A percentile compares a stretch with the other conserved stretches of the same genome.
Conservation (phyloP, 305 asterid genomes). For the Fraxinus xanthoxyloides region DNA sequence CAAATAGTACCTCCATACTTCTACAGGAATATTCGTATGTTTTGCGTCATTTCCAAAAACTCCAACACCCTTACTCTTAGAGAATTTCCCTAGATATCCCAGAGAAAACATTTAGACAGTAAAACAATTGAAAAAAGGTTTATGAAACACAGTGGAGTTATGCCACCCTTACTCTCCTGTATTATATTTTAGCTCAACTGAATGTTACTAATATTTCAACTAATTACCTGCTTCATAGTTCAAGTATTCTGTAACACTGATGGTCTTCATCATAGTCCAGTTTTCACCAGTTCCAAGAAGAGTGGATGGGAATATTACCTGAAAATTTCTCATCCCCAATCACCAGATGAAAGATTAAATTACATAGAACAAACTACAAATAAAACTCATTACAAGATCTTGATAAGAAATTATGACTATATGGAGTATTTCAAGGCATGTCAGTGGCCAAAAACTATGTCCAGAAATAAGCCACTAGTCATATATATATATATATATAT, state of each 20-base stretch:
- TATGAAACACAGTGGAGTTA: neutral
- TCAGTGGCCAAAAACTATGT: neutral
- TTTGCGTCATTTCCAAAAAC: constrained; percentile 94
- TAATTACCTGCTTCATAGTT: constrained; percentile 85
- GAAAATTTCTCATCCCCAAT: constrained; percentile 22
- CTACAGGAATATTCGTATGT: constrained; percentile 79
- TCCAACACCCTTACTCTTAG: constrained; percentile 88
- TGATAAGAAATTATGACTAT: no score
- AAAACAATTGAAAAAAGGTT: constrained; percentile 7
- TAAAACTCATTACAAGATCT: neutral
- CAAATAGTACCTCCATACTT: constrained; percentile 94
- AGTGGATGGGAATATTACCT: constrained; percentile 94
- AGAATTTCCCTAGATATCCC: constrained; percentile 65
- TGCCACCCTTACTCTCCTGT: neutral
- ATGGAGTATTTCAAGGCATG: neutral
- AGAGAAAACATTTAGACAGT: neutral
- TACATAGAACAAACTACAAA: neutral
- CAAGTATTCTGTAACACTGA: constrained; percentile 68
- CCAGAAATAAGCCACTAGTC: neutral
- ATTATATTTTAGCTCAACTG: neutral
- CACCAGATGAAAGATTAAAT: neutral
- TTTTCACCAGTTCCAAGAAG: constrained; percentile 67
- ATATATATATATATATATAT: neutral
- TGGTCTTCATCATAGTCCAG: neutral
- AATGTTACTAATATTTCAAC: neutral